Percentiles rank a stretch among this genome's conserved stretches.
Evolutionary conservation across 305 asterid genomes (phyloP).

Genomic region (Fraxinus ornus): DNA sequence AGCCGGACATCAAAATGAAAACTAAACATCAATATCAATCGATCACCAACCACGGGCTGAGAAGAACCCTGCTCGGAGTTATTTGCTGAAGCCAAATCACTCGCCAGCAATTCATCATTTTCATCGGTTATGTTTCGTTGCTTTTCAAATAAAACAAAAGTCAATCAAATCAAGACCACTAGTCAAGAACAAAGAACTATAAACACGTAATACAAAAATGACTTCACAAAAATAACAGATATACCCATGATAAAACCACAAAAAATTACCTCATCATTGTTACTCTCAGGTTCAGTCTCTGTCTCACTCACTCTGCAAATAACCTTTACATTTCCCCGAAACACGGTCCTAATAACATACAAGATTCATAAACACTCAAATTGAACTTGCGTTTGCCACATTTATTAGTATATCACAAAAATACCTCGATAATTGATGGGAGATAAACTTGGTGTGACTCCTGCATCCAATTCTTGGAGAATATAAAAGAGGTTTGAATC

Average conservation of each 20-base stretch:
- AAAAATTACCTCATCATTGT: conserved; percentile 52
- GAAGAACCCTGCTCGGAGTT: conserved; percentile 29
- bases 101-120: conserved; percentile 27
- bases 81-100: conserved; percentile 32
- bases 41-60: conserved; percentile 41
- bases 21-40: conserved; percentile 16
- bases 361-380: conserved; percentile 6
- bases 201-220: not conserved
- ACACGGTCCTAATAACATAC: conserved; percentile 17
- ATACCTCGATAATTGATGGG: conserved; percentile 50
- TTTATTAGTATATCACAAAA: conserved; percentile 1
- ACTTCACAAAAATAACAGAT: not conserved
- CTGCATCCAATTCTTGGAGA: conserved; percentile 31
- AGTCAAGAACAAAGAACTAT: not conserved
- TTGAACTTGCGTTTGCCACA: not conserved
- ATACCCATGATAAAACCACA: not conserved
- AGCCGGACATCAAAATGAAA: conserved; percentile 2
- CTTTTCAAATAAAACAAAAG: conserved; percentile 34
- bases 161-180: not conserved
- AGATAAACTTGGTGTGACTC: conserved; percentile 32
- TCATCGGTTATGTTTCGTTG: conserved; percentile 48
- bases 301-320: conserved; percentile 56
- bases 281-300: conserved; percentile 56
- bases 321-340: conserved; percentile 42
- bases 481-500: conserved; percentile 32